Conservation (phyloP, 1,139 yeast species). For the Blastobotrys serpentis region DNA sequence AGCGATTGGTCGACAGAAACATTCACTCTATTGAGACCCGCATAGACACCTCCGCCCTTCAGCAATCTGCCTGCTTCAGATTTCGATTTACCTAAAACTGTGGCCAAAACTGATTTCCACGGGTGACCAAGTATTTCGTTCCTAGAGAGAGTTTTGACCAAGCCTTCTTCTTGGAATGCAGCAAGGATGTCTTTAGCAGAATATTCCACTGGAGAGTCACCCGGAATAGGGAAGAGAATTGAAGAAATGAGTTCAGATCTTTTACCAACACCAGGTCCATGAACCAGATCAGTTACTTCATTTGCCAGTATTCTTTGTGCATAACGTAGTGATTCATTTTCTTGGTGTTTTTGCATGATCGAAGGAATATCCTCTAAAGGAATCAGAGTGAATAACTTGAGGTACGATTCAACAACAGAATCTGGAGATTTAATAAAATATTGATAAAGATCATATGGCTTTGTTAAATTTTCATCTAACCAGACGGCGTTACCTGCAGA, state of each 20-base stretch:
- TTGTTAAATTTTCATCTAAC: constrained; percentile 67
- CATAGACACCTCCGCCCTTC: constrained; percentile 68
- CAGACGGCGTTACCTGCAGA: constrained; percentile 97
- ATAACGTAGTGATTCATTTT: constrained; percentile 59
- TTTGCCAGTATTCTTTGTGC: constrained; percentile 79
- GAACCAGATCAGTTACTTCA: constrained; percentile 84
- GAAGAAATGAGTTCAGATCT: constrained; percentile 63
- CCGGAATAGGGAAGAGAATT: constrained; percentile 57
- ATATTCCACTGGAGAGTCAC: constrained; percentile 28
- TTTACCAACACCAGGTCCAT: constrained; percentile 75
- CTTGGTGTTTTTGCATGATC: constrained; percentile 51
- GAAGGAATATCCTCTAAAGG: constrained; percentile 59
- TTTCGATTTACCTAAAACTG: constrained; percentile 46
- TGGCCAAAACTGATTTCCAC: constrained; percentile 40
- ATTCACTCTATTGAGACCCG: constrained; percentile 61
- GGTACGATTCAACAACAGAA: constrained; percentile 64
- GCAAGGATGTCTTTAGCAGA: constrained; percentile 54
- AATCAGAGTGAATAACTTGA: constrained; percentile 75
- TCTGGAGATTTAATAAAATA: constrained; percentile 81
- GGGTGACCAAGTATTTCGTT: constrained; percentile 41
- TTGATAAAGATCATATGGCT: constrained; percentile 82
- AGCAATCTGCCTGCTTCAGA: constrained; percentile 63
- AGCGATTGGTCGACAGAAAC: constrained; percentile 53
- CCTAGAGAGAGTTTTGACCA: constrained; percentile 46
- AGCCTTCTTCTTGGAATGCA: constrained; percentile 62